Base-by-base conservation (phyloP, 2,329 filamentous ascomycete genomes). In the Colletotrichum gloeosporioides region DNA sequence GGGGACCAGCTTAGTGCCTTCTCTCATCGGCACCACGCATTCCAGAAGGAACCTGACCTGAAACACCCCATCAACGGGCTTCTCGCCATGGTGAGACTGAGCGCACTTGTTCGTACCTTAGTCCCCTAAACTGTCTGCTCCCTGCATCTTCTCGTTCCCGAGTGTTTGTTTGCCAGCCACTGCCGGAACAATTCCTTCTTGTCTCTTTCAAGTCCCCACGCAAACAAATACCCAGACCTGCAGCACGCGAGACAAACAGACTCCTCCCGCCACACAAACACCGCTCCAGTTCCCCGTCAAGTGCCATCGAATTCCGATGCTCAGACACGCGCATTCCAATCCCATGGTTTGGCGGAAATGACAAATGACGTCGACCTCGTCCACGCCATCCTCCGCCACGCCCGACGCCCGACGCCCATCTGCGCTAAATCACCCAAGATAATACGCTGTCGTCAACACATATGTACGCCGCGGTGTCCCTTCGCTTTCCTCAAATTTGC, bases 11-110 rank as follows among this genome's bases (percentile, higher is more conserved):
- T 29, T 62, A 34, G 57, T 27, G 13, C 44, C 61, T 27, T 34
- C 22, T 29, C 22, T 13, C 15, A 27, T 31, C 49, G 18, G 32
- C 34, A 31, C 62, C 22, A 68, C 27, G 69, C 39, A 73, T 59
- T 68, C 70, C 49, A 65, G 69, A 73, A 73, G 73, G 73, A 69
- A 65, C 64, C 44, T 36, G 44, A 76, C 64, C 73, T 76, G 64
- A 76, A 73, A 73, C 70, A 73, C 32, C 27, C 69, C 63, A 55
- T 61, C 63, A 25, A 64, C 36, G 31, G 69, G 63, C n/a, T 34
- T 32, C 18, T 44, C 63, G 29, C 22, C 34, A 32, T 49, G 61
- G 53, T 72, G 63, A 72, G 73, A 73, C 73, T 64, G 73, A 68
- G 73, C 73, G 64, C 57, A 25, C 27, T 25, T 57, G 9, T n/a